These are phyloP conservation scores for Ogataea saltuana DNA, from an alignment of 805 yeast species.

Conservation along the genomic window DNA sequence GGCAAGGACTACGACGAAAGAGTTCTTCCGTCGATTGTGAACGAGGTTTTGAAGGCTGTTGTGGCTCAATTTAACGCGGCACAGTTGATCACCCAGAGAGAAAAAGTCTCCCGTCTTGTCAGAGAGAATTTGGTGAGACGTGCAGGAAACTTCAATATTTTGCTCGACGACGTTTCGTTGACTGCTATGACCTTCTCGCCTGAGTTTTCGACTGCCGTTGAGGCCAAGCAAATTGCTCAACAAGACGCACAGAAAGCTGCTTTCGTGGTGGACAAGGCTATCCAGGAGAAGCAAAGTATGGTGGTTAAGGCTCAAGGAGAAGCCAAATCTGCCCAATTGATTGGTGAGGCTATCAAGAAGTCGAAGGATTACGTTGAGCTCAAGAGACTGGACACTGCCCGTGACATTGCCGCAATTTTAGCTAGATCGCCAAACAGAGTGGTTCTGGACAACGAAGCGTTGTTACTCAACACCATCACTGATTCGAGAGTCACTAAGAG, in stretches of 20 bases:
- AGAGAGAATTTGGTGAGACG: conserved; percentile 89
- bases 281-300: conserved; percentile 95
- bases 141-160: conserved; percentile 84
- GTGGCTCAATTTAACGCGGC: conserved; percentile 99
- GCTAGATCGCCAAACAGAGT: conserved; percentile 89
- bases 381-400: conserved; percentile 95
- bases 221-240: conserved; percentile 98
- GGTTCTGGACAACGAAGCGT: conserved; percentile 86
- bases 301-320: conserved; percentile 98
- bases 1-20: conserved; percentile 96
- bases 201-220: conserved; percentile 96
- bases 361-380: conserved; percentile 94
- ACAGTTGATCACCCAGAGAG: conserved; percentile 98
- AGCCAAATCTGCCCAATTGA: conserved; percentile 95
- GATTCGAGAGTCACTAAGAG: conserved; percentile 60
- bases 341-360: conserved; percentile 98
- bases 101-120: conserved; percentile 86
- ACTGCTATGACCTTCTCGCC: conserved; percentile 98
- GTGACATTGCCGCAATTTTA: conserved; percentile 87
- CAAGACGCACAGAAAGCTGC: conserved; percentile 99
- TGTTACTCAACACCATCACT: conserved; percentile 82
- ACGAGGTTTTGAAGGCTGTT: conserved; percentile 93
- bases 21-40: conserved; percentile 95
- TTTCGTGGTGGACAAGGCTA: conserved; percentile 92
- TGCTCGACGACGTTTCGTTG: conserved; percentile 92